These are phyloP conservation scores for Blastomyces parvus DNA, from an alignment of 2,329 filamentous ascomycete genomes.

Conservation along the genomic window DNA sequence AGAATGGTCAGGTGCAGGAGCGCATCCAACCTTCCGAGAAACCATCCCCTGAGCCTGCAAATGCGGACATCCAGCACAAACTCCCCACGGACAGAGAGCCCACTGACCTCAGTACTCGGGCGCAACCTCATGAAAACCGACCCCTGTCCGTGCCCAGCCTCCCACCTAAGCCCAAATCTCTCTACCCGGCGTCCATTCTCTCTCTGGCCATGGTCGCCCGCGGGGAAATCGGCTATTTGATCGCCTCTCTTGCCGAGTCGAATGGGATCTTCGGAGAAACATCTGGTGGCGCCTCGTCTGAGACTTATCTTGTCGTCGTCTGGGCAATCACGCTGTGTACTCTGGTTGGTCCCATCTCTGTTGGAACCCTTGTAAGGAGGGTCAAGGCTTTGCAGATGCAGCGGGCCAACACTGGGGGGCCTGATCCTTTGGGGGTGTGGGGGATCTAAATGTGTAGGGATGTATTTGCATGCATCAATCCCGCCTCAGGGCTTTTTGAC, in stretches of 20 bases:
- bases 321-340: slow-evolving; percentile 50
- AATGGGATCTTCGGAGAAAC: slow-evolving; percentile 37
- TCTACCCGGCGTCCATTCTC: slow-evolving; percentile 59
- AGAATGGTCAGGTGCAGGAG: too few relatives aligned
- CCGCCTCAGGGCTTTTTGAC: too few relatives aligned
- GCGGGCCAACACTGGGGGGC: background rate
- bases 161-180: slow-evolving; percentile 45
- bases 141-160: background rate
- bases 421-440: too few relatives aligned
- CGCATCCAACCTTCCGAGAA: too few relatives aligned
- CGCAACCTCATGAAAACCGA: background rate
- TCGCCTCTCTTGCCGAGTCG: slow-evolving; percentile 57
- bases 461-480: too few relatives aligned
- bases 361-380: slow-evolving; percentile 40
- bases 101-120: too few relatives aligned
- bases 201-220: slow-evolving; percentile 64
- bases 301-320: slow-evolving; percentile 44
- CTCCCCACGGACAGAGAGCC: too few relatives aligned
- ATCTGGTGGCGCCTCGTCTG: slow-evolving; percentile 20
- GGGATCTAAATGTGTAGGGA: too few relatives aligned
- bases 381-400: slow-evolving; percentile 33
- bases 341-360: slow-evolving; percentile 41
- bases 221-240: slow-evolving; percentile 73
- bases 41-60: background rate
- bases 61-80: background rate